These are phyloP conservation scores for Entomortierella lignicola DNA, from an alignment of 192 early-diverging fungal species.

Conservation along the genomic window DNA sequence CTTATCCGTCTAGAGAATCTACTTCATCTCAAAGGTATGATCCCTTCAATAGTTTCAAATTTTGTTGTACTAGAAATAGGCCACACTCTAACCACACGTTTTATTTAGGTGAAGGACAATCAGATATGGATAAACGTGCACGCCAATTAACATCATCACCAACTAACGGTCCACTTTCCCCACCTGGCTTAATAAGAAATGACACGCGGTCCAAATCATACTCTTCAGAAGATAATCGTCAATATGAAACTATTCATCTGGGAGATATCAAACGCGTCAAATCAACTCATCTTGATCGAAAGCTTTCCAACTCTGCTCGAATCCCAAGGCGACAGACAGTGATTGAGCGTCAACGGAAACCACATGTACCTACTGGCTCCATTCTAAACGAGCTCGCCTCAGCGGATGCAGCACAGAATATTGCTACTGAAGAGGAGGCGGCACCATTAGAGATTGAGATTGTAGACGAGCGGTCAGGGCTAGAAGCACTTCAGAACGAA, in stretches of 20 bases:
- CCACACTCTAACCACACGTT: not conserved
- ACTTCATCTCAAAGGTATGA: conserved; percentile 66
- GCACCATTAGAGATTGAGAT: conserved; percentile 45
- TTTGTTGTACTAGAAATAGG: too few species aligned
- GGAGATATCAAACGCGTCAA: conserved; percentile 70
- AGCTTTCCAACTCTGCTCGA: conserved; percentile 60
- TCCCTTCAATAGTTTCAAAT: not conserved
- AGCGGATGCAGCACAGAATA: not conserved
- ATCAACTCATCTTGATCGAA: conserved; percentile 65
- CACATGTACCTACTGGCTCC: not conserved
- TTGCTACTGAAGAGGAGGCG: conserved; percentile 14
- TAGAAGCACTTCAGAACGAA: conserved; percentile 6
- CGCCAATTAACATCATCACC: conserved; percentile 32
- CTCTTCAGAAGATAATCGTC: conserved; percentile 54
- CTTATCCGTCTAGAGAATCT: conserved; percentile 84
- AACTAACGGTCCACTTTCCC: conserved; percentile 27
- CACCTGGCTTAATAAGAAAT: conserved; percentile 45
- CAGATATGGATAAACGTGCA: conserved; percentile 22
- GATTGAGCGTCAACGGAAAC: conserved; percentile 58
- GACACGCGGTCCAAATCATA: conserved; percentile 63
- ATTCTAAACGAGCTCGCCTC: conserved; percentile 13
- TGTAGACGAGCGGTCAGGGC: conserved; percentile 24
- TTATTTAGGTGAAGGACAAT: conserved; percentile 35
- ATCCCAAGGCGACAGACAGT: conserved; percentile 64
- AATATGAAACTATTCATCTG: conserved; percentile 58